phyloP scores from a whole-genome alignment of 2,329 filamentous ascomycete genomes.

The Trichoderma sp. region DNA sequence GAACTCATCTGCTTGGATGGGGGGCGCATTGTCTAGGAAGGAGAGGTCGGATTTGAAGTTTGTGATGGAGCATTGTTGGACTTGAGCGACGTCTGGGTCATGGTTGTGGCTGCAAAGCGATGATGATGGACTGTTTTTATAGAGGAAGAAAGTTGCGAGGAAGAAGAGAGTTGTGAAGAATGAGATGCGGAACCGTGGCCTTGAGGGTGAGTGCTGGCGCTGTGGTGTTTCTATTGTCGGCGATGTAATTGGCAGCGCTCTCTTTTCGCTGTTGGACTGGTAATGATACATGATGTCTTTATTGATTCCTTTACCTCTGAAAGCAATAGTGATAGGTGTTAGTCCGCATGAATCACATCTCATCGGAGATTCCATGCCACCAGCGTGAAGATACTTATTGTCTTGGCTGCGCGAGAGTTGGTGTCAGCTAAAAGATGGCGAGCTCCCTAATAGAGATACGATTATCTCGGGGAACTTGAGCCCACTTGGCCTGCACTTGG shows the following conservation, averaged over 20 bases:
- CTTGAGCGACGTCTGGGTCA: conserved; percentile 26
- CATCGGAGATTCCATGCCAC: too few relatives aligned
- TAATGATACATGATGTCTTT: neutral
- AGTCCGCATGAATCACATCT: neutral
- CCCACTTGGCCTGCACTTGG: neutral
- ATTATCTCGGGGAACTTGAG: conserved; percentile 2
- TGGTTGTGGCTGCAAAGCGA: neutral
- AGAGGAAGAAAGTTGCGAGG: neutral
- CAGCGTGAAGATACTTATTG: neutral
- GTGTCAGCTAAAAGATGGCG: neutral
- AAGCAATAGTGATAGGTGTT: neutral
- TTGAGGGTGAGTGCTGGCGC: neutral
- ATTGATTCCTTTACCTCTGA: neutral
- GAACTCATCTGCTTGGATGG: conserved; percentile 55
- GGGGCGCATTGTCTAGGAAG: conserved; percentile 52
- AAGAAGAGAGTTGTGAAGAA: neutral
- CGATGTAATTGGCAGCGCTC: neutral
- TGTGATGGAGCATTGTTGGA: conserved; percentile 52
- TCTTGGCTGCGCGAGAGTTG: neutral
- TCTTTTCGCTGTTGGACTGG: neutral
- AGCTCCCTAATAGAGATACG: neutral
- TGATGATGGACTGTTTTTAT: neutral
- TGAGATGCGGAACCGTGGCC: neutral
- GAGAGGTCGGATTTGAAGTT: conserved; percentile 52
- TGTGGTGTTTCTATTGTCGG: neutral